Evolutionary conservation across 208 protist species (phyloP).

Genomic region (Willaertia magna): DNA sequence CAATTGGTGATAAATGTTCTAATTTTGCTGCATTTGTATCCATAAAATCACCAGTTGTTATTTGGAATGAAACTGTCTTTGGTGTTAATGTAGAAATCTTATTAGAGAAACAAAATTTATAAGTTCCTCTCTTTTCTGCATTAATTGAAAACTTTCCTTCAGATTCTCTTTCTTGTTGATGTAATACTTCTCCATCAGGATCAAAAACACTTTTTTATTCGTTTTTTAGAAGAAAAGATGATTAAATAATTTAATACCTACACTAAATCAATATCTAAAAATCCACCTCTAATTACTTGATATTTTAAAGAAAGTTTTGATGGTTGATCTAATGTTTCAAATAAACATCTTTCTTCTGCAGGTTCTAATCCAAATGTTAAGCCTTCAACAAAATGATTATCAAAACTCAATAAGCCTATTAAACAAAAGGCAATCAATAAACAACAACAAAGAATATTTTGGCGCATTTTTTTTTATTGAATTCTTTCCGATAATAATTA

Average conservation of each 20-base stretch:
- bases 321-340: not conserved
- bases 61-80: slow-evolving; percentile 62
- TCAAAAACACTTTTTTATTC: not conserved
- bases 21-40: not conserved
- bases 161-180: slow-evolving; percentile 14
- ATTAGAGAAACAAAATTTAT: slow-evolving; percentile 71
- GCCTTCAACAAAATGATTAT: not conserved
- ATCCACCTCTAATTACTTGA: not conserved
- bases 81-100: slow-evolving; percentile 57
- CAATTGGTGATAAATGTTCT: slow-evolving; percentile 35
- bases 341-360: not conserved
- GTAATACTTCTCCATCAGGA: not conserved
- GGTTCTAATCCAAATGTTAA: not conserved
- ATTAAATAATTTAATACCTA: not conserved
- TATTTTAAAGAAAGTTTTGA: not conserved
- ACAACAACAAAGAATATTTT: too few relatives aligned
- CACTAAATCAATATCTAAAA: slow-evolving; percentile 5
- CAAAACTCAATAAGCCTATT: too few relatives aligned
- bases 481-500: too few relatives aligned
- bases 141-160: slow-evolving; percentile 65
- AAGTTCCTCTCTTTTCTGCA: slow-evolving; percentile 36
- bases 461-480: too few relatives aligned
- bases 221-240: too few relatives aligned
- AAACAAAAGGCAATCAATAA: too few relatives aligned
- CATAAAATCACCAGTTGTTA: slow-evolving; percentile 34